Evolutionary conservation across 2,329 filamentous ascomycete genomes (phyloP).

Genomic region (Exserohilum turcica): DNA sequence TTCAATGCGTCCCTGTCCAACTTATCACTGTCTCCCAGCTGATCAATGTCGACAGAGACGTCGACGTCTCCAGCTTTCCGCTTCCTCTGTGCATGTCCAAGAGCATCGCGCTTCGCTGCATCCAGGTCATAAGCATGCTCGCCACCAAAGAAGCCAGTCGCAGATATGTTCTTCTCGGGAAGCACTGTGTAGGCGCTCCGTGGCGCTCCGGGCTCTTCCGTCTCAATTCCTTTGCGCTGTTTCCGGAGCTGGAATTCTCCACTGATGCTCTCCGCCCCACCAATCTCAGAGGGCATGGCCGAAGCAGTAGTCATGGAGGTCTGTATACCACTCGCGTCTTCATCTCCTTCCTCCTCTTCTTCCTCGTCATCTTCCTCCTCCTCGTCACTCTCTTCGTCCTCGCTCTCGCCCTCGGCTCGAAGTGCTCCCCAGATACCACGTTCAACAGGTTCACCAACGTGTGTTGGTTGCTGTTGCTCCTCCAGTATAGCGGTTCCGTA

Average conservation of each 20-base stretch:
- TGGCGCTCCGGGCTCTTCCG: slow-evolving; percentile 74
- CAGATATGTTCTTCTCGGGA: slow-evolving; percentile 81
- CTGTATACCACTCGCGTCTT: slow-evolving; percentile 64
- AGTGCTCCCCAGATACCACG: slow-evolving; percentile 91
- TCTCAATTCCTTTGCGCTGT: slow-evolving; percentile 77
- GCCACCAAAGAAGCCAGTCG: slow-evolving; percentile 94
- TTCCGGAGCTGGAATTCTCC: slow-evolving; percentile 94
- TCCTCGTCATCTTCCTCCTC: slow-evolving; percentile 67
- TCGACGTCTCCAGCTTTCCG: slow-evolving; percentile 91
- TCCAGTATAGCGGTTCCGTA: slow-evolving; percentile 76
- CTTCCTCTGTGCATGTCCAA: slow-evolving; percentile 88
- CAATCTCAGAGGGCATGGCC: slow-evolving; percentile 78
- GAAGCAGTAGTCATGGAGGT: slow-evolving; percentile 77
- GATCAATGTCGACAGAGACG: slow-evolving; percentile 86
- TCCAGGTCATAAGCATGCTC: slow-evolving; percentile 91
- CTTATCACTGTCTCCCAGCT: slow-evolving; percentile 73
- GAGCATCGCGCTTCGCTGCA: slow-evolving; percentile 59
- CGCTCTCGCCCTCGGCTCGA: slow-evolving; percentile 77
- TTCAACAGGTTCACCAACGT: slow-evolving; percentile 76
- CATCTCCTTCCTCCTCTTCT: slow-evolving; percentile 68
- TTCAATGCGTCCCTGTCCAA: slow-evolving; percentile 84
- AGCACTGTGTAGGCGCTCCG: slow-evolving; percentile 87
- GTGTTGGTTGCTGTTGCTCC: slow-evolving; percentile 61
- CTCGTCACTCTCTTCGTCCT: slow-evolving; percentile 65
- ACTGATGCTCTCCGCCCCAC: slow-evolving; percentile 73